Evolutionary conservation across 2,329 filamentous ascomycete species (phyloP), one percentile per base, ranked within the genome.

Genomic region (Sarocladium brachiariae): DNA sequence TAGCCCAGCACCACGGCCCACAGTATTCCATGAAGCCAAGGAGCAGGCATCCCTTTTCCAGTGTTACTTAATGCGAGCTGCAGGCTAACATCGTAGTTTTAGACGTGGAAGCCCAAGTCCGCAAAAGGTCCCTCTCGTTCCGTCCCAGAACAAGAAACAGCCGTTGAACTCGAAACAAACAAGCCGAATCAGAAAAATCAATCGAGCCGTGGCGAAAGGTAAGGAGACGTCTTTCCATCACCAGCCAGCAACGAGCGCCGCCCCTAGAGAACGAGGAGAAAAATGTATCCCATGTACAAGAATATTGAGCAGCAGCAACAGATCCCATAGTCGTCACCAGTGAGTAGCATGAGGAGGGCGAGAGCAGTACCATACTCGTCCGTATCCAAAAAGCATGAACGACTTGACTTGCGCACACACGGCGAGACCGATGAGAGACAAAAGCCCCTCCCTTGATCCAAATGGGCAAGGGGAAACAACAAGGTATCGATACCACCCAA

Each of bases 401-500:
- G 23, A 11, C 21, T 18, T 43, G 8, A 11, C n/a, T n/a, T n/a
- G n/a, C 25, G 39, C 23, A 19, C 39, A 21, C 10, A 38, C 16
- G 37, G 48, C 19, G n/a, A 30, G 11, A 25, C 25, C 14, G 35
- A 27, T 27, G 24, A 41, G 24, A 50, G 19, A 50, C 16, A 10
- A 50, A 25, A 27, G 18, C 23, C 25, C 24, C 25, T 48, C 25
- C 48, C 48, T 30, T 38, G 23, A 25, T n/a, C 18, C 18, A 43
- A 43, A 14, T 43, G 24, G 23, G 35, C 23, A 38, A 41, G 31
- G 19, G 43, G n/a, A 49, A 51, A 23, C 33, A 37, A 39, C 23
- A 37, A 39, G 51, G 47, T 52, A 52, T 50, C 23, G 48, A 52
- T 37, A 39, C 51, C 41, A 33, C 46, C 18, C 45, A 34, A 52